Percentiles rank a stretch among this genome's conserved stretches.
Conservation (phyloP, 306 rosid species). For the Cucurbita pepo region DNA sequence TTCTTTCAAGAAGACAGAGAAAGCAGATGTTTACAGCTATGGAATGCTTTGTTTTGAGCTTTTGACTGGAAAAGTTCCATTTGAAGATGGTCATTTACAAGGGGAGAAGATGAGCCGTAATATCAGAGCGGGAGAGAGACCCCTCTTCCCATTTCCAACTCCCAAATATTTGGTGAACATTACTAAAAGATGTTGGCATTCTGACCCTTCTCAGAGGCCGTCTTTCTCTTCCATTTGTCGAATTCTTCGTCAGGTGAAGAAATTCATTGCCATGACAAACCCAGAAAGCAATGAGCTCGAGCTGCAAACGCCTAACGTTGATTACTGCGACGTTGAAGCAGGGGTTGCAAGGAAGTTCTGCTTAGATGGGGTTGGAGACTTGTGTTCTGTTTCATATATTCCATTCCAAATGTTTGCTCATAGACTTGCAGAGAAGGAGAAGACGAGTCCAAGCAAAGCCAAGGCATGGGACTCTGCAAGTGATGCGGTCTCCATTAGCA, state of each 20-base stretch:
- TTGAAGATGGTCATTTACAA: conserved; percentile 63
- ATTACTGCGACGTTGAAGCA: conserved; percentile 57
- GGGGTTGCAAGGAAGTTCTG: conserved; percentile 32
- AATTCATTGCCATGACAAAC: conserved; percentile 52
- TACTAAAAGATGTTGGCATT: conserved; percentile 78
- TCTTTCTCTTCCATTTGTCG: conserved; percentile 79
- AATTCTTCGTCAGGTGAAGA: conserved; percentile 56
- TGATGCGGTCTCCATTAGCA: conserved; percentile 9
- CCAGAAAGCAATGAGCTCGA: conserved; percentile 36
- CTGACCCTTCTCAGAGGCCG: conserved; percentile 59
- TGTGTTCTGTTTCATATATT: conserved; percentile 32
- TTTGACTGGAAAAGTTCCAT: conserved; percentile 80
- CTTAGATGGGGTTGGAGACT: conserved; percentile 9
- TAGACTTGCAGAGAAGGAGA: conserved; percentile 49
- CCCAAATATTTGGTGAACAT: conserved; percentile 73
- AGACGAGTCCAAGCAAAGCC: conserved; percentile 19
- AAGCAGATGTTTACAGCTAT: conserved; percentile 79
- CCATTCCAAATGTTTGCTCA: conserved; percentile 83
- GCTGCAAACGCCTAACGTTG: conserved; percentile 33
- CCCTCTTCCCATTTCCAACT: conserved; percentile 65
- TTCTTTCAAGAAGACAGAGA: conserved; percentile 38
- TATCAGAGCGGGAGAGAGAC: conserved; percentile 77
- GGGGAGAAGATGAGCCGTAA: conserved; percentile 52
- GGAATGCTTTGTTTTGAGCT: conserved; percentile 84
- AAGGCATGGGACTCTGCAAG: conserved; percentile 18